phyloP scores from a whole-genome alignment of 306 rosid genomes.

The Acmispon strigosus region DNA sequence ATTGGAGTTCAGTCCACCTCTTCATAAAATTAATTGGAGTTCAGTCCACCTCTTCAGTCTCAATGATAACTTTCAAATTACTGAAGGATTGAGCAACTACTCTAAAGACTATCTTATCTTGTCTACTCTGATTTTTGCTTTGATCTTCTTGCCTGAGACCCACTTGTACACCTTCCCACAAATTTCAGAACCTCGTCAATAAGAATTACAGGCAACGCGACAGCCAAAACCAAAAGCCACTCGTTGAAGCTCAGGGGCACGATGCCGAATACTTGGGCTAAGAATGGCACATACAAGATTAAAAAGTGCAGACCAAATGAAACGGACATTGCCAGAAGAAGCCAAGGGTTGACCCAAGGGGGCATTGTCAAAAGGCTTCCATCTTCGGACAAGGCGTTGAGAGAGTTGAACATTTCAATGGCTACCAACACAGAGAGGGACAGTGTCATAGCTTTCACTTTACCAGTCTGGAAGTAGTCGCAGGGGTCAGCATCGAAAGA shows the following conservation, averaged over 20 bases:
- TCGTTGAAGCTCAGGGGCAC: constrained; percentile 73
- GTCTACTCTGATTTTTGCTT: constrained; percentile 65
- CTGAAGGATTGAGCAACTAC: constrained; percentile 23
- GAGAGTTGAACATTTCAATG: constrained; percentile 95
- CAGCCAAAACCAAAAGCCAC: constrained; percentile 51
- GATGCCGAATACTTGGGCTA: constrained; percentile 66
- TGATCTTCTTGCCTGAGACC: constrained; percentile 28
- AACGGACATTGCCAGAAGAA: constrained; percentile 86
- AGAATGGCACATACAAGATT: constrained; percentile 87
- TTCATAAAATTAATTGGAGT: constrained; percentile 23
- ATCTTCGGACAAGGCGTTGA: constrained; percentile 81
- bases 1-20: constrained; percentile 11
- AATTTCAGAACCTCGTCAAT: constrained; percentile 56
- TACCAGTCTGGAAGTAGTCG: constrained; percentile 71
- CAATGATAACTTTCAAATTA: constrained; percentile 3
- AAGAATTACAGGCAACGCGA: constrained; percentile 51
- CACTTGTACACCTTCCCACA: constrained; percentile 46
- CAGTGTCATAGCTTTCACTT: constrained; percentile 80
- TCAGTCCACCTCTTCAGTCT: constrained; percentile 25
- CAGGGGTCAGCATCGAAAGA: constrained; percentile 54
- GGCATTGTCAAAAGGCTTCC: constrained; percentile 93
- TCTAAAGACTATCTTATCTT: constrained; percentile 10
- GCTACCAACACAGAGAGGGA: constrained; percentile 93
- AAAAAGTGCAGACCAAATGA: constrained; percentile 85
- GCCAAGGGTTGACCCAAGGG: constrained; percentile 98